Base-by-base conservation (phyloP, 1,284 basidiomycete species). In the Trametes hirsuta region DNA sequence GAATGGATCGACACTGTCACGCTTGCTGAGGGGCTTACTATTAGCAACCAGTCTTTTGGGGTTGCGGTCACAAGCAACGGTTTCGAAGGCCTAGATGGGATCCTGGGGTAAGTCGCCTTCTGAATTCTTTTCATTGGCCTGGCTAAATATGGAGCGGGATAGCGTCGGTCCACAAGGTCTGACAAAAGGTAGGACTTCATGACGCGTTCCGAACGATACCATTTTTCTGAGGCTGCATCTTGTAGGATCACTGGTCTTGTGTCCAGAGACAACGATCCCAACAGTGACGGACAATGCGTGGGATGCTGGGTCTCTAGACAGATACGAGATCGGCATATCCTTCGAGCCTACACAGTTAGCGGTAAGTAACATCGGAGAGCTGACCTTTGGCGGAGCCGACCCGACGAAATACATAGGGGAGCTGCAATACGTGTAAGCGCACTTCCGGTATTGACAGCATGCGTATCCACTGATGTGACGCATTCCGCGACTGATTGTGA, bases 131-230 rank as follows among this genome's bases (percentile, higher is more conserved):
- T 15, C 6, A 11, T 11, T 4, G 21, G 12, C 22, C 21, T 35
- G 22, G 9, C n/a, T 30, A 9, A 34, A 40, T 2, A 37, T 52
- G n/a, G 22, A 39, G 4, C 10, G 11, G 4, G 18, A 22, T 39
- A 73, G 82, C n/a, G 77, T 83, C 61, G 82, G 82, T 2, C 82
- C 81, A 24, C 67, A 72, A 10, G 77, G 71, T 53, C 75, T 84
- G 14, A 84, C 82, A 10, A 50, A 59, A 40, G 69, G 72, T 70
- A 44, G 15, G 63, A 12, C 44, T 25, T 1, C 9, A 21, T 4
- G 11, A 2, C 39, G 8, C 8, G 30, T 40, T 0, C 37, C 14
- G 24, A 10, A 9, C n/a, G 14, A 22, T 36, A 8, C n/a, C 22
- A n/a, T 6, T 35, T 36, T 36, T 21, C 14, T 40, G 6, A 40